phyloP scores from a whole-genome alignment of 164 flowering plant genomes.

The Cinnamomum micranthum region DNA sequence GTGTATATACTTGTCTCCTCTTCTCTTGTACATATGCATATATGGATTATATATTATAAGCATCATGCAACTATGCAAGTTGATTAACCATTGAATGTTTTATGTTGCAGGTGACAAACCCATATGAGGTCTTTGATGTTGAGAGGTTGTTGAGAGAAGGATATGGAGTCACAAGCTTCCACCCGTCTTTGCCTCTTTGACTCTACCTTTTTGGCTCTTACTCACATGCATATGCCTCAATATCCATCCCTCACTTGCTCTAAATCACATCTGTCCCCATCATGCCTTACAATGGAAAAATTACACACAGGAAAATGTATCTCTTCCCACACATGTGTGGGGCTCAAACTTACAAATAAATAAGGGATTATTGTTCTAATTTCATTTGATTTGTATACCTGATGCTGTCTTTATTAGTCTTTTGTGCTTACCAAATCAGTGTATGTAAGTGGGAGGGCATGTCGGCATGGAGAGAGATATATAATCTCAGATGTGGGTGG shows the following conservation, averaged over 20 bases:
- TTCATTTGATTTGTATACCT: not conserved
- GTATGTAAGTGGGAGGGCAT: not conserved
- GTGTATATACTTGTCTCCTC: not conserved
- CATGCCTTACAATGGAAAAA: not conserved
- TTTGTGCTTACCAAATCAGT: not conserved
- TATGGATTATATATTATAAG: not conserved
- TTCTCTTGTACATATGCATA: not conserved
- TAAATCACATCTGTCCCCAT: conserved; percentile 14
- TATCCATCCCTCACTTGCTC: conserved; percentile 6
- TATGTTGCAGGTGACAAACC: conserved; percentile 41
- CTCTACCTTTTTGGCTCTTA: conserved; percentile 23
- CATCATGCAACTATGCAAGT: not conserved
- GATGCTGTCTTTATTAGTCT: not conserved
- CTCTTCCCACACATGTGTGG: conserved; percentile 2
- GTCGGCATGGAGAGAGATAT: not conserved
- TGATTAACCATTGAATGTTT: conserved; percentile 16
- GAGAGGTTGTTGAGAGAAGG: conserved; percentile 44
- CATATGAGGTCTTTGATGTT: conserved; percentile 36
- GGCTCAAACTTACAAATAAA: conserved; percentile 8
- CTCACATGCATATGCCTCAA: conserved; percentile 12
- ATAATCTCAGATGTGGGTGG: not conserved
- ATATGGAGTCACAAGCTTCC: conserved; percentile 36
- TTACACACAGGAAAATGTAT: not conserved
- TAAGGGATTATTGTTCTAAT: conserved; percentile 5
- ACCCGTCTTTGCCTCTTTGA: conserved; percentile 34